phyloP scores from a whole-genome alignment of 2,329 filamentous ascomycete genomes.

The Fusarium redolens region DNA sequence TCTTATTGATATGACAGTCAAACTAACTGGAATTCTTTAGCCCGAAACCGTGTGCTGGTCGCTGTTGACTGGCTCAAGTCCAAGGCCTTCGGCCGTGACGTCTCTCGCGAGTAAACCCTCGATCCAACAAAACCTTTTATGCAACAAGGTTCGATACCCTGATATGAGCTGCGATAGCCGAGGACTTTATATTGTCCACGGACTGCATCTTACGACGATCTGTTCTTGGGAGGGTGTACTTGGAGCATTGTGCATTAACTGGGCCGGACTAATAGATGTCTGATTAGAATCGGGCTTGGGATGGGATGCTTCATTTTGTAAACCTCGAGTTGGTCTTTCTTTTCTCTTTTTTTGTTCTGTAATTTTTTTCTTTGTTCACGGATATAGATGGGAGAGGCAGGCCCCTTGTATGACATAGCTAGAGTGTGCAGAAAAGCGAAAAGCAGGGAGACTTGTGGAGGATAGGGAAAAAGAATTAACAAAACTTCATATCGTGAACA shows the following conservation, averaged over 20 bases:
- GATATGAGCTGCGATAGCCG: slow-evolving; percentile 33
- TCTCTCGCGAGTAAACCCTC: slow-evolving; percentile 77
- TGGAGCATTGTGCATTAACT: slow-evolving; percentile 45
- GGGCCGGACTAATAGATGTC: slow-evolving; percentile 47
- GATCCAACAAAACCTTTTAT: slow-evolving; percentile 35
- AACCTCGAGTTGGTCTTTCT: slow-evolving; percentile 34
- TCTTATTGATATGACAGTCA: background rate
- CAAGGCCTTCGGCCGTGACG: slow-evolving; percentile 94
- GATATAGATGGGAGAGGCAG: slow-evolving; percentile 39
- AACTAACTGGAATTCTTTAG: slow-evolving; percentile 57
- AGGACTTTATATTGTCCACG: slow-evolving; percentile 10
- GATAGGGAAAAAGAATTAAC: slow-evolving; percentile 10
- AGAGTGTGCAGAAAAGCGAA: slow-evolving; percentile 39
- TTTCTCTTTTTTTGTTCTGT: slow-evolving; percentile 30
- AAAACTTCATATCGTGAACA: slow-evolving; percentile 21
- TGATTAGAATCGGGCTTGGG: slow-evolving; percentile 45
- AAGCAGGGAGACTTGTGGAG: slow-evolving; percentile 24
- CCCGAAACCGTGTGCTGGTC: slow-evolving; percentile 93
- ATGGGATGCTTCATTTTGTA: slow-evolving; percentile 41
- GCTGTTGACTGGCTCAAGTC: slow-evolving; percentile 96
- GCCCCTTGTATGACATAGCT: slow-evolving; percentile 42
- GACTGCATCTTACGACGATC: slow-evolving; percentile 37
- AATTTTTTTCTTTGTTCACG: slow-evolving; percentile 39
- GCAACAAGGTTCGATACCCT: slow-evolving; percentile 42
- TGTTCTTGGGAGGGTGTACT: slow-evolving; percentile 46